A percentile compares a stretch with the other conserved stretches of the same genome.
Conservation (phyloP, 2,329 filamentous ascomycete genomes). For the Graphilbum ipis-grandicollis region DNA sequence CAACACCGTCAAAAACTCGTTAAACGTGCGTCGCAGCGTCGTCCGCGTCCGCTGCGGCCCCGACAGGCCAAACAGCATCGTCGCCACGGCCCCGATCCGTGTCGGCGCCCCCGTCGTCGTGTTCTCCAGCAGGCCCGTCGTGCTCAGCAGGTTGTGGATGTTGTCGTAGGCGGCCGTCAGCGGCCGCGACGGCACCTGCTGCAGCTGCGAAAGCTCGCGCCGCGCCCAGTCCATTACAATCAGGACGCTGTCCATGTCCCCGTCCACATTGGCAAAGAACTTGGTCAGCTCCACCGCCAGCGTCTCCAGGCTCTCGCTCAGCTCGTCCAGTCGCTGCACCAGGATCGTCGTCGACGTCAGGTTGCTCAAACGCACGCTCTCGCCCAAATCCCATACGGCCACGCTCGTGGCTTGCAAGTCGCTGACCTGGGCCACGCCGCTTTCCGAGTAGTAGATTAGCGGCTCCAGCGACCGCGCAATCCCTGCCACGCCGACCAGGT, state of each 20-base stretch:
- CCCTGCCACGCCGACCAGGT: conserved; percentile 78
- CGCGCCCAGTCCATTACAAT: conserved; percentile 95
- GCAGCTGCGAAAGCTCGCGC: conserved; percentile 60
- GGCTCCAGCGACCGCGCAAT: conserved; percentile 87
- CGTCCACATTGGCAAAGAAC: conserved; percentile 87
- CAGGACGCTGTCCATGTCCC: conserved; percentile 80
- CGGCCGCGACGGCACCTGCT: conserved; percentile 36
- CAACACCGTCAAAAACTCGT: conserved; percentile 70
- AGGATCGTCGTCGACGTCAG: conserved; percentile 83
- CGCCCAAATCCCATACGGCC: conserved; percentile 86
- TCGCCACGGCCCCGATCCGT: conserved; percentile 49
- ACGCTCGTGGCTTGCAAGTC: conserved; percentile 83
- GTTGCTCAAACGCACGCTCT: conserved; percentile 75
- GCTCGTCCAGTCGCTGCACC: conserved; percentile 65
- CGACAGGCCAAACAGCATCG: conserved; percentile 61
- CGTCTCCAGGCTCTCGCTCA: conserved; percentile 72
- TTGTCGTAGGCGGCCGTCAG: conserved; percentile 65
- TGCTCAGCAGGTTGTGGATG: conserved; percentile 58
- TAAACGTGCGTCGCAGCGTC: conserved; percentile 73
- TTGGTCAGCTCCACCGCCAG: conserved; percentile 72
- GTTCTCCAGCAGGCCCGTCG: conserved; percentile 42
- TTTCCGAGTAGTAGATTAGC: conserved; percentile 85
- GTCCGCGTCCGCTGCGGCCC: conserved; percentile 63
- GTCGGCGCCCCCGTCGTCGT: conserved; percentile 39
- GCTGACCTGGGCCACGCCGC: conserved; percentile 69